These are phyloP conservation scores for Medicago arabica DNA, from an alignment of 306 rosid genomes.

Conservation along the genomic window DNA sequence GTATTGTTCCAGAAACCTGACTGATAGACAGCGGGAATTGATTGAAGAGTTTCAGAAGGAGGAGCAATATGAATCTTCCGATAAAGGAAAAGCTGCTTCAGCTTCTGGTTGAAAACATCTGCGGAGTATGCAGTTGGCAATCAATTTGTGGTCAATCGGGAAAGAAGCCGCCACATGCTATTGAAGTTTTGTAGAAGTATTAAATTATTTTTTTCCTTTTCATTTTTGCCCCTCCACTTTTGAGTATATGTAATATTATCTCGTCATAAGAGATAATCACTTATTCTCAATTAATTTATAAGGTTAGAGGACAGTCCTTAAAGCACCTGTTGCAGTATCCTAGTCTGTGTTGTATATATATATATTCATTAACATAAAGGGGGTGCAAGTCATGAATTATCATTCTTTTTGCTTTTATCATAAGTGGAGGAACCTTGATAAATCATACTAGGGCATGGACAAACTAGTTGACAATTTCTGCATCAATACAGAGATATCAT, in stretches of 20 bases:
- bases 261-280: conserved; percentile 19
- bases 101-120: conserved; percentile 56
- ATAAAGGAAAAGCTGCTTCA: conserved; percentile 55
- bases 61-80: conserved; percentile 61
- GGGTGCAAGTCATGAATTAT: conserved; percentile 23
- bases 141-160: conserved; percentile 16
- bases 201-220: conserved; percentile 36
- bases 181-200: conserved; percentile 65
- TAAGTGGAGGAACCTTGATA: neutral
- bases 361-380: conserved; percentile 16
- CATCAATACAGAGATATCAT: neutral
- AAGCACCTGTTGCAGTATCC: conserved; percentile 19
- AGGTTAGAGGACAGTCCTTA: conserved; percentile 31
- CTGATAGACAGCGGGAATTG: conserved; percentile 80
- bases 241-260: conserved; percentile 44
- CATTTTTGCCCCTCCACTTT: conserved; percentile 8
- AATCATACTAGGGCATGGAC: neutral
- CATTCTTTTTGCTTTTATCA: neutral
- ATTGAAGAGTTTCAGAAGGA: conserved; percentile 82
- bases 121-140: neutral
- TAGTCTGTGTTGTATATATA: conserved; percentile 44
- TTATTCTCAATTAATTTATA: conserved; percentile 20
- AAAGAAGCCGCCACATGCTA: conserved; percentile 16
- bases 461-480: neutral
- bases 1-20: conserved; percentile 58